These are phyloP conservation scores for Leccinum subgranulosum DNA, from an alignment of 768 basidiomycete genomes.

Conservation along the genomic window DNA sequence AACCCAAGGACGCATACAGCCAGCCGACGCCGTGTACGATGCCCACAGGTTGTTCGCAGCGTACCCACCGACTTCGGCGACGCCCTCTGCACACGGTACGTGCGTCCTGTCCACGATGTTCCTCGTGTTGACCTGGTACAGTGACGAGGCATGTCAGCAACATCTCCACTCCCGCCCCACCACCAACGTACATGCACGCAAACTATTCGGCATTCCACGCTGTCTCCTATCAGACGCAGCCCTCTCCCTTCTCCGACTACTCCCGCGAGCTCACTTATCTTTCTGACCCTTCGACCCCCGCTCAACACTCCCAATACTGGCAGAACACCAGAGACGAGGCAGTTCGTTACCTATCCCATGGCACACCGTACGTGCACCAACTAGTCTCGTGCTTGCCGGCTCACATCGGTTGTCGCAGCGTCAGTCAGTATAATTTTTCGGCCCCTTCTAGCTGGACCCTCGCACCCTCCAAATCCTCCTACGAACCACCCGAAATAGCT, in stretches of 20 bases:
- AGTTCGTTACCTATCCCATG: conserved; percentile 55
- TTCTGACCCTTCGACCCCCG: conserved; percentile 42
- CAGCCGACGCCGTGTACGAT: conserved; percentile 57
- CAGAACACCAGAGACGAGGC: conserved; percentile 58
- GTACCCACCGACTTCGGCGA: conserved; percentile 75
- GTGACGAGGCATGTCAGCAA: conserved; percentile 65
- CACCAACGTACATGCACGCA: conserved; percentile 64
- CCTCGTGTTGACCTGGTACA: conserved; percentile 30
- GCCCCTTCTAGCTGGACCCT: conserved; percentile 41
- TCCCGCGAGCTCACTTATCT: conserved; percentile 58
- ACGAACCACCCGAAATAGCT: conserved; percentile 55
- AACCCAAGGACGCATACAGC: conserved; percentile 12
- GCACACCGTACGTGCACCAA: conserved; percentile 42
- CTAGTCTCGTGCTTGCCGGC: not conserved
- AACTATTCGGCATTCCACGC: conserved; percentile 25
- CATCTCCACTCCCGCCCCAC: conserved; percentile 55
- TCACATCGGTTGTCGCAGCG: conserved; percentile 14
- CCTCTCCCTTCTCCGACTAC: conserved; percentile 66
- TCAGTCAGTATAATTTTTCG: conserved; percentile 29
- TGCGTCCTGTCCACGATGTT: not conserved
- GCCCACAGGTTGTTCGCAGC: conserved; percentile 63
- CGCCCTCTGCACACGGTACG: conserved; percentile 73
- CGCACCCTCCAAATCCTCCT: conserved; percentile 44
- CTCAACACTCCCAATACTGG: conserved; percentile 60
- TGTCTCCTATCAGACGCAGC: conserved; percentile 26